Conservation (phyloP, 441 rosid genomes). For the Populus hybrid region DNA sequence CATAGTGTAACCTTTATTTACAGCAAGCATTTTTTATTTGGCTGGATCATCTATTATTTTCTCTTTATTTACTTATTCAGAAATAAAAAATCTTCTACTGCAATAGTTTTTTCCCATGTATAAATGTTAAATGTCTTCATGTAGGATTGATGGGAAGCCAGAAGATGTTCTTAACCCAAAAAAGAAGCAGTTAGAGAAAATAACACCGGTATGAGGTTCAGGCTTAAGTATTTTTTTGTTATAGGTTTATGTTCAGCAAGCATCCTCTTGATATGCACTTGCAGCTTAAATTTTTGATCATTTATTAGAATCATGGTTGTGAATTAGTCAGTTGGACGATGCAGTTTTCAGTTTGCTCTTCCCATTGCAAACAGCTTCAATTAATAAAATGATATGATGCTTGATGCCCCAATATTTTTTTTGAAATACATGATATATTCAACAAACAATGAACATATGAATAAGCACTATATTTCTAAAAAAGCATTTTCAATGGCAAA, state of each 20-base stretch:
- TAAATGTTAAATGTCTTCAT: slow-evolving; percentile 8
- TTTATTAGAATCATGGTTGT: slow-evolving; percentile 1
- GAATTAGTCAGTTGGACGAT: not conserved
- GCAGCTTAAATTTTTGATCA: not conserved
- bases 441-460: too few species aligned
- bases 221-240: not conserved
- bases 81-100: not conserved
- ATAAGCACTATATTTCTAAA: too few species aligned
- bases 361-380: not conserved
- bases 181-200: slow-evolving; percentile 94
- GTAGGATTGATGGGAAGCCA: slow-evolving; percentile 85
- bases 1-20: not conserved
- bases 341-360: slow-evolving; percentile 7
- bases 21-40: not conserved
- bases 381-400: slow-evolving; percentile 8
- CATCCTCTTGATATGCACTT: not conserved
- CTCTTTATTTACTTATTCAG: not conserved
- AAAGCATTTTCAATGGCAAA: too few species aligned
- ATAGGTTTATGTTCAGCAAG: not conserved
- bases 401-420: not conserved
- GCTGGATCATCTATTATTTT: slow-evolving; percentile 11
- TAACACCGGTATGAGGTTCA: slow-evolving; percentile 64
- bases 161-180: slow-evolving; percentile 93
- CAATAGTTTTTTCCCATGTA: not conserved
- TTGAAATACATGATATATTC: too few species aligned